Conservation (phyloP, 495 filamentous ascomycete genomes). For the Cenococcum geophilum region DNA sequence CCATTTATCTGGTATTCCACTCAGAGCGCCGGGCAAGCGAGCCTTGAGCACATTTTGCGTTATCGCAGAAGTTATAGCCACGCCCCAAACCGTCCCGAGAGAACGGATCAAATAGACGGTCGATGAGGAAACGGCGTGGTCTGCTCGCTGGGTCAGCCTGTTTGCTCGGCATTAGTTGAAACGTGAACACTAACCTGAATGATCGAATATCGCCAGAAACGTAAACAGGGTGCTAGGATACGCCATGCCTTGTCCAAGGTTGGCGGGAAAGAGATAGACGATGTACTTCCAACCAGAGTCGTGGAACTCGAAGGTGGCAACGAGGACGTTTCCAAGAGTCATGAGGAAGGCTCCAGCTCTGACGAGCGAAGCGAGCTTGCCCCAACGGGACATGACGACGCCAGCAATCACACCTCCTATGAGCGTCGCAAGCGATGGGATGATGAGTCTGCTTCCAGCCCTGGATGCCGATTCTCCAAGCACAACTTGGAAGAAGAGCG, state of each 20-base stretch:
- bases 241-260: constrained; percentile 58
- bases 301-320: constrained; percentile 50
- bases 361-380: too few species aligned
- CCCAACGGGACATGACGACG: constrained; percentile 60
- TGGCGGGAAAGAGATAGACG: constrained; percentile 57
- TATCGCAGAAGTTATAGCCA: too few species aligned
- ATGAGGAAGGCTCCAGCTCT: constrained; percentile 56
- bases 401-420: constrained; percentile 56
- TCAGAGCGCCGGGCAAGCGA: too few species aligned
- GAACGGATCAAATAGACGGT: too few species aligned
- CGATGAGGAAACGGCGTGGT: too few species aligned
- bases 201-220: constrained; percentile 56
- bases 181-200: too few species aligned
- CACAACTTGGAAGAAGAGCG: constrained; percentile 59
- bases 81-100: too few species aligned
- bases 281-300: constrained; percentile 59
- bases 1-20: too few species aligned
- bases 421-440: constrained; percentile 57
- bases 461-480: constrained; percentile 55
- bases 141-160: background rate
- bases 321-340: constrained; percentile 53
- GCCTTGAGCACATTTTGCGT: too few species aligned
- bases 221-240: constrained; percentile 60
- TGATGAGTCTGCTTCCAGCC: constrained; percentile 53
- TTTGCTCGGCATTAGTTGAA: too few species aligned